These are phyloP conservation scores for Leccinum boreale DNA, from an alignment of 768 basidiomycete genomes.

Conservation along the genomic window DNA sequence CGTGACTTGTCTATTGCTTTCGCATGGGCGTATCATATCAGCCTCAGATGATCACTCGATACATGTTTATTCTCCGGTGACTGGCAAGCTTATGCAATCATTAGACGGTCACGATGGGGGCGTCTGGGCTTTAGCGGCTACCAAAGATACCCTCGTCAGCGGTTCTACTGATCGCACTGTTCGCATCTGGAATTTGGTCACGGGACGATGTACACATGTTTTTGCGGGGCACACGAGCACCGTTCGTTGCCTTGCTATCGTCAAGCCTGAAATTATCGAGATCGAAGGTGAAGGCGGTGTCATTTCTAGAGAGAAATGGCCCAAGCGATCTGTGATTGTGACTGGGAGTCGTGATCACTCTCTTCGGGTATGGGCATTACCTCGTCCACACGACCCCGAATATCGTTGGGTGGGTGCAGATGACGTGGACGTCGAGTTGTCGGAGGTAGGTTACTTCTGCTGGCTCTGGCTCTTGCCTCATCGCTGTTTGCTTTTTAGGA, in stretches of 20 bases:
- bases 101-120: slow-evolving; percentile 93
- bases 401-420: slow-evolving; percentile 66
- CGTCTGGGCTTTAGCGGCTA: slow-evolving; percentile 94
- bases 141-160: slow-evolving; percentile 83
- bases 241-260: slow-evolving; percentile 92
- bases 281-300: slow-evolving; percentile 62
- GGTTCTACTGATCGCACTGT: slow-evolving; percentile 94
- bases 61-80: slow-evolving; percentile 87
- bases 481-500: slow-evolving; percentile 36
- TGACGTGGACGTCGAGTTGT: slow-evolving; percentile 56
- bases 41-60: slow-evolving; percentile 98
- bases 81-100: slow-evolving; percentile 68
- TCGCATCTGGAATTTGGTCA: slow-evolving; percentile 83
- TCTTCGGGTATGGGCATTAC: slow-evolving; percentile 64
- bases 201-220: slow-evolving; percentile 82
- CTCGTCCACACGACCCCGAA: slow-evolving; percentile 68
- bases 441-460: slow-evolving; percentile 35
- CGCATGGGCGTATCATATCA: slow-evolving; percentile 90
- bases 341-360: slow-evolving; percentile 71
- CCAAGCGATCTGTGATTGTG: slow-evolving; percentile 67
- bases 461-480: not conserved
- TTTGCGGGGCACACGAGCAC: slow-evolving; percentile 97
- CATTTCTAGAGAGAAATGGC: slow-evolving; percentile 66
- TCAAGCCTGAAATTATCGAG: slow-evolving; percentile 87
- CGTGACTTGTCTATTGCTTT: slow-evolving; percentile 95